Evolutionary conservation across 2,329 filamentous ascomycete species (phyloP), one percentile per base, ranked within the genome.

Genomic region (Basipetospora chlamydospora): DNA sequence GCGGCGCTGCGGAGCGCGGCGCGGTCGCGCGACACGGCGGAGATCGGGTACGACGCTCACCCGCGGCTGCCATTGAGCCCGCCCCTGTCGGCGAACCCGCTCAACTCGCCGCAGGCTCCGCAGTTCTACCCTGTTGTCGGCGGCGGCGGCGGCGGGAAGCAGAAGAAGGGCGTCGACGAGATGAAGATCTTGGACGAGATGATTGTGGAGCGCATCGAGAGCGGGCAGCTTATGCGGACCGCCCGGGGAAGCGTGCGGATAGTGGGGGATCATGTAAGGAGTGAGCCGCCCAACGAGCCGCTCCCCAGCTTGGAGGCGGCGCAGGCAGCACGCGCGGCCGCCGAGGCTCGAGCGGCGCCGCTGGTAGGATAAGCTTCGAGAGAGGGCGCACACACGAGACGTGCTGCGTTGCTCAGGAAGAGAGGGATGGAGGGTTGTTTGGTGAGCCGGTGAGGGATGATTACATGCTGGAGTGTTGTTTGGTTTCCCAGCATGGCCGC

Each of bases 101-200:
- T 43, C 38, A 48, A 39, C 36, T 47, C 35, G 33, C 49, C 15
- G 30, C 46, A 37, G 41, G 40, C 50, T 1, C 50, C 49, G 12
- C 46, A 48, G 34, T 44, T 44, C 35, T 46, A 44, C 17, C 43
- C 46, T n/a, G n/a, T n/a, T n/a, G n/a, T n/a, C n/a, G n/a, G n/a
- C n/a, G n/a, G n/a, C n/a, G n/a, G n/a, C n/a, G n/a, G n/a, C 9
- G 45, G 44, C 8, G 49, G 56, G n/a, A 68, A 67, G 36, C 70
- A 66, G 44, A 67, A 70, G 34, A 64, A 65, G 10, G 75, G 70
- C 61, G 80, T 90, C 23, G 86, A 94, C 47, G 87, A 94, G 57
- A 87, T 95, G 77, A 93, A 83, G 46, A 86, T 95, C 62, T 70
- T 95, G 18, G 88, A 96, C 49, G 85, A 94, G 58, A 95, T 96